Evolutionary conservation across 495 filamentous ascomycete genomes (phyloP), one percentile per base, ranked within the genome.

Genomic region (Aspergillus nidulans): DNA sequence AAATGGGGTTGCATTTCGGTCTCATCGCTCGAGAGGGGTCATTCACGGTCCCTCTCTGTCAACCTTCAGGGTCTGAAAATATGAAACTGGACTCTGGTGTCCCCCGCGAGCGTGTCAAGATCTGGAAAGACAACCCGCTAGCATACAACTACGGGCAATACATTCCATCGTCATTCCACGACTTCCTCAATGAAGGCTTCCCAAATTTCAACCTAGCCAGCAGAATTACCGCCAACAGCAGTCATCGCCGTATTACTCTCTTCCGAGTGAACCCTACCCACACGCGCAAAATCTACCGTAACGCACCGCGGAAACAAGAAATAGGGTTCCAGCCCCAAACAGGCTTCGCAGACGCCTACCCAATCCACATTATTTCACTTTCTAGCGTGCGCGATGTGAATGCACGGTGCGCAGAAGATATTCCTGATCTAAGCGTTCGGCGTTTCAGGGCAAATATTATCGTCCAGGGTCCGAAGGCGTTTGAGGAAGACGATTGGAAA

Each of bases 401-500:
- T 39, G 49, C 55, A 1, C 62, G 65, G 19, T 78, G 91, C 21
- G 73, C 73, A 25, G 59, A 66, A 7, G 75, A 81, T 26, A 80
- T 90, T 25, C 80, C 79, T 0, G 76, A 77, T 39, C 75, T 96
- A 12, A 85, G 84, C 38, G 80, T 85, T 3, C 63, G 79, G 1
- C 83, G 90, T 4, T 96, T 95, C 70, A 83, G 92, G 32, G 82
- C 92, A 8, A 97, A 96, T 60, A 84, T 97, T 44, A 85, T 94
- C 55, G 67, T 89, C 55, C 77, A 78, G 23, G 87, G 87, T 0
- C 82, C 84, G 0, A 67, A 64, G 9, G 73, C 84, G 1, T 90
- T 85, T 59, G 75, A 60, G 2, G 92, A 97, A 61, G 91, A 96
- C 53, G 72, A 69, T 23, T 97, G 92, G 92, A 89, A 88, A 58